Conservation (phyloP, 1,139 yeast genomes). For the Hanseniaspora sp. region DNA sequence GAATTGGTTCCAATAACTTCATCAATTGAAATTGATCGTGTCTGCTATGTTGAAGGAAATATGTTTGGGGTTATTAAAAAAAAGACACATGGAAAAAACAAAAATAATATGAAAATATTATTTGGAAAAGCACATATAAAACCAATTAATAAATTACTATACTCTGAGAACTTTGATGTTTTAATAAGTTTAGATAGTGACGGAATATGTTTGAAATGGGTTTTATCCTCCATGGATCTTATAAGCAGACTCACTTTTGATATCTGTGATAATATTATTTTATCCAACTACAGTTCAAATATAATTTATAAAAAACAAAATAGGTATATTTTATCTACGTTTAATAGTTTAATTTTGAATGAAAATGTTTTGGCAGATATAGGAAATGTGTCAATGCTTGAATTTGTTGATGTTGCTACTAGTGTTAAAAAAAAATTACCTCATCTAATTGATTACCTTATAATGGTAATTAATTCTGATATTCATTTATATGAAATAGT, state of each 20-base stretch:
- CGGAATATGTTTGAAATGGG: conserved; percentile 12
- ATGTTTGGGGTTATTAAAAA: conserved; percentile 26
- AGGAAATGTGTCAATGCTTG: background rate
- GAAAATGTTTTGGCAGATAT: background rate
- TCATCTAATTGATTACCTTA: conserved; percentile 2
- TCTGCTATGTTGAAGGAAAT: conserved; percentile 23
- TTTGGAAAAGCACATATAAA: conserved; percentile 20
- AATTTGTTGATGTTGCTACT: conserved; percentile 1
- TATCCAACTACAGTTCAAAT: conserved; percentile 1
- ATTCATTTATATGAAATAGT: background rate
- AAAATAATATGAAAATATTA: conserved; percentile 26
- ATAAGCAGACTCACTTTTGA: background rate
- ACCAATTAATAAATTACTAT: conserved; percentile 17
- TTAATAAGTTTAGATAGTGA: conserved; percentile 1
- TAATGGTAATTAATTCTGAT: background rate
- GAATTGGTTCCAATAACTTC: background rate
- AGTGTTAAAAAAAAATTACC: background rate
- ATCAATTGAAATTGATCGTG: conserved; percentile 20
- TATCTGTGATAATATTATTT: background rate
- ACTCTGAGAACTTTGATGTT: conserved; percentile 1
- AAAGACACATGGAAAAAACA: conserved; percentile 28
- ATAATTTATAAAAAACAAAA: background rate
- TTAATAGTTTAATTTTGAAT: conserved; percentile 1
- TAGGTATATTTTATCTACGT: background rate
- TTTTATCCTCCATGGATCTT: background rate